A percentile compares a stretch with the other conserved stretches of the same genome.
These are phyloP conservation scores for Xylaria sp. DNA, from an alignment of 2,329 filamentous ascomycete genomes.

Conservation along the genomic window DNA sequence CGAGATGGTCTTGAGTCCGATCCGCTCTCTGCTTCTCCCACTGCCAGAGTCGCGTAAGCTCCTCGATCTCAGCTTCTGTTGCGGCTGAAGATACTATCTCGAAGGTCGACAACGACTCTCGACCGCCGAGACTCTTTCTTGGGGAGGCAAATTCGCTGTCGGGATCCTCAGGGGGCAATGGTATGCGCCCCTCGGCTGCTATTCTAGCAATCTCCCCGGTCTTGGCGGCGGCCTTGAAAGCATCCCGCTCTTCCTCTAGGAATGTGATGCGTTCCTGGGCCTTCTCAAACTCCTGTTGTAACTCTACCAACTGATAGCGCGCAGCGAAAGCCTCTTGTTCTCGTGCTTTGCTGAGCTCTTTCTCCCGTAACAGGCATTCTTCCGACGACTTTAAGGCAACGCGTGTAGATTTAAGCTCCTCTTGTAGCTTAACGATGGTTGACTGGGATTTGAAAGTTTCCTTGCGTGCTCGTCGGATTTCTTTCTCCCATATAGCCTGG, in stretches of 20 bases:
- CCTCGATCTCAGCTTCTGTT: slow-evolving; percentile 69
- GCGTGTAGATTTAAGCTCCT: slow-evolving; percentile 74
- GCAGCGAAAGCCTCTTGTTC: slow-evolving; percentile 77
- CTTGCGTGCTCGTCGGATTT: slow-evolving; percentile 75
- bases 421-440: slow-evolving; percentile 74
- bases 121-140: slow-evolving; percentile 56
- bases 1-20: slow-evolving; percentile 76
- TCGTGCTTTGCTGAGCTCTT: slow-evolving; percentile 67
- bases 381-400: slow-evolving; percentile 65
- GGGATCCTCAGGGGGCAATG: slow-evolving; percentile 66
- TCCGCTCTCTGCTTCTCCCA: slow-evolving; percentile 73
- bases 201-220: slow-evolving; percentile 79
- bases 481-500: slow-evolving; percentile 77
- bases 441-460: slow-evolving; percentile 82
- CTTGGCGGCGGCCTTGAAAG: slow-evolving; percentile 76
- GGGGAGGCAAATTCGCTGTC: slow-evolving; percentile 73
- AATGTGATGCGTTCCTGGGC: slow-evolving; percentile 71
- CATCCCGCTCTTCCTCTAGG: slow-evolving; percentile 79
- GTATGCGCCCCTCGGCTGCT: slow-evolving; percentile 76
- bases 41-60: slow-evolving; percentile 62
- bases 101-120: slow-evolving; percentile 59
- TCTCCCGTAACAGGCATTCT: slow-evolving; percentile 70
- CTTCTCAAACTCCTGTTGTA: slow-evolving; percentile 74
- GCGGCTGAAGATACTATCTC: slow-evolving; percentile 66
- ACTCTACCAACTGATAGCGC: slow-evolving; percentile 71